phyloP scores from a whole-genome alignment of 1,284 basidiomycete species.

The Sanghuangporus baumii region DNA sequence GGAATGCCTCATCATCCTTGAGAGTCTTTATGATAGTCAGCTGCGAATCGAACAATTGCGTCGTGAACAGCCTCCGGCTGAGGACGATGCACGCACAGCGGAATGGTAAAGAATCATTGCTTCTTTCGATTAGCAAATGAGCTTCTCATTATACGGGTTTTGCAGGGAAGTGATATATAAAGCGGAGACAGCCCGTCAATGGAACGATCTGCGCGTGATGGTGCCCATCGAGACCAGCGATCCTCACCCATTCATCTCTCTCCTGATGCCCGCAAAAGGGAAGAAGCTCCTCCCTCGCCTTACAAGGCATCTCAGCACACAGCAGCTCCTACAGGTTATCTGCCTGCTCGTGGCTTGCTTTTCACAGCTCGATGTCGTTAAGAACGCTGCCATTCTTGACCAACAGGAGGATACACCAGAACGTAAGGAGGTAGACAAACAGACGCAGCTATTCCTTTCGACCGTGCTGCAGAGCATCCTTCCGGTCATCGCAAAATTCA shows the following conservation, averaged over 20 bases:
- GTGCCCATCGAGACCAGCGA: constrained; percentile 89
- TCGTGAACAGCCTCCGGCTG: constrained; percentile 65
- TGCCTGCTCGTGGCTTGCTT: constrained; percentile 95
- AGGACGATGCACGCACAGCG: constrained; percentile 48
- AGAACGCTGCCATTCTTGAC: constrained; percentile 68
- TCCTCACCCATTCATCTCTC: constrained; percentile 95
- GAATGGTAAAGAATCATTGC: constrained; percentile 43
- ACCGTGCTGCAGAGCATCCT: constrained; percentile 86
- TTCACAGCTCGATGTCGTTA: constrained; percentile 87
- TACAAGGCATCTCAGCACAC: constrained; percentile 76
- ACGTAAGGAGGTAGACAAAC: constrained; percentile 73
- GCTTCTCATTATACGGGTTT: constrained; percentile 4
- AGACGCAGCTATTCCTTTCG: constrained; percentile 86
- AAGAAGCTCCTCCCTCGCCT: constrained; percentile 90
- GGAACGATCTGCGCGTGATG: constrained; percentile 80
- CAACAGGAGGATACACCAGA: constrained; percentile 57
- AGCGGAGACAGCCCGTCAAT: constrained; percentile 66
- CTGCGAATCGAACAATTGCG: constrained; percentile 85
- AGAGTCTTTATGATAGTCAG: constrained; percentile 82
- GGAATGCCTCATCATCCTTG: constrained; percentile 76
- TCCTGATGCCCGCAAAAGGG: constrained; percentile 87
- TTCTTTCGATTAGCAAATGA: neutral
- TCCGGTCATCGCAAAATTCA: constrained; percentile 72
- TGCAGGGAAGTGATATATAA: constrained; percentile 58
- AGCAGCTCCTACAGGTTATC: constrained; percentile 81